Base-by-base conservation (phyloP, 352 stramenopile species). In the Pythium phragmitis region DNA sequence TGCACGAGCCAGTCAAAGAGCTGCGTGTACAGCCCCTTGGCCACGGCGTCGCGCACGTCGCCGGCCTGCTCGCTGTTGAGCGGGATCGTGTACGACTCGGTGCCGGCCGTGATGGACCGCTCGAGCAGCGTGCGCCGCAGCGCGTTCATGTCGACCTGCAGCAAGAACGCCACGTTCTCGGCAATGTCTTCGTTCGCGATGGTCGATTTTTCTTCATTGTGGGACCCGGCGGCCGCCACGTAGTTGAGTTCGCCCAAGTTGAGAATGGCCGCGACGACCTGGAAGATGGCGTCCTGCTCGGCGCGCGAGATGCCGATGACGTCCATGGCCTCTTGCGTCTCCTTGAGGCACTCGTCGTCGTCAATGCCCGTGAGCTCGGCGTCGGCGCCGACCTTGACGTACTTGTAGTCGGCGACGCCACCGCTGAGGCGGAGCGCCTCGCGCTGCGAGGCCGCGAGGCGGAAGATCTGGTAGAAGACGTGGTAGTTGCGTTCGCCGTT, bases 191-290 rank as follows among this genome's bases (percentile, higher is more conserved):
- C 72, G 42, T 88, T 85, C 33, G 68, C 76, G 8, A 92, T 78
- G 57, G 76, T 70, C 33, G 67, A 69, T 55, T 84, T 89, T 45
- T 91, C 83, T 41, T 80, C 69, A 19, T 71, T 68, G 34, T 57
- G 33, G 33, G 33, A 30, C 5, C 56, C 39, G n/a, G 79, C 65
- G 7, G 74, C 73, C 33, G 79, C 82, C 21, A 76, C 80, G 69
- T 99, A 99, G 48, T 88, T 82, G 26, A 98, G 87, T 65, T 99
- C 96, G 42, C 97, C 97, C 0, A 99, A 74, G 79, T 99, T 97
- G 60, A 99, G 72, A 55, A 99, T 91, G n/a, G 93, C 96, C 2
- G 96, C 95, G 45, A 99, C 85, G 37, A 99, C 94, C 46, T 91
- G 82, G 50, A 98, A 96, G 39, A 99, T 96, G 4, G 77, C 87